Evolutionary conservation across 2,329 filamentous ascomycete species (phyloP).

Genomic region (Aspergillus candidus): DNA sequence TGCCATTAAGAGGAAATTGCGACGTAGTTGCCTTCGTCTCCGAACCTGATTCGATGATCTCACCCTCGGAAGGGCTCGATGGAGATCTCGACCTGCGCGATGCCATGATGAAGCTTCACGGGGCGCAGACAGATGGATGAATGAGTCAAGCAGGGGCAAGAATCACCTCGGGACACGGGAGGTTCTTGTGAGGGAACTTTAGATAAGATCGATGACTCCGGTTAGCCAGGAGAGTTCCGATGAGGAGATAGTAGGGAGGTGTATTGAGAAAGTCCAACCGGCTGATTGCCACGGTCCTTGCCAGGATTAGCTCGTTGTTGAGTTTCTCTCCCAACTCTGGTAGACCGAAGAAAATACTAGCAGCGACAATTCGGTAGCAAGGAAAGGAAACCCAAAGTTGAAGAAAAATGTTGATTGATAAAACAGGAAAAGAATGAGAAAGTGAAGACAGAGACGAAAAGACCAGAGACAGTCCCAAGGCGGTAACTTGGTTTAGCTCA

Average conservation of each 20-base stretch:
- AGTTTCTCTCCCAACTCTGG: background rate
- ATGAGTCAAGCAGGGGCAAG: background rate
- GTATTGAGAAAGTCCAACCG: slow-evolving; percentile 40
- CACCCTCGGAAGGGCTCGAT: slow-evolving; percentile 76
- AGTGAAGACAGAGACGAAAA: slow-evolving; percentile 4
- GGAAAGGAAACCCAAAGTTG: slow-evolving; percentile 4
- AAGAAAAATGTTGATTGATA: slow-evolving; percentile 1
- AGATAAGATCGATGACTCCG: slow-evolving; percentile 14
- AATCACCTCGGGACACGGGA: background rate
- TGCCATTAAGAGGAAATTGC: slow-evolving; percentile 68
- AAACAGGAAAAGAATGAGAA: slow-evolving; percentile 1
- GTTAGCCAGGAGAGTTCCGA: slow-evolving; percentile 34
- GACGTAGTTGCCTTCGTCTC: slow-evolving; percentile 78
- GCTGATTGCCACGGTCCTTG: slow-evolving; percentile 29
- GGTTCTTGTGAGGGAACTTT: slow-evolving; percentile 21
- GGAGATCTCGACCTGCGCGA: slow-evolving; percentile 45
- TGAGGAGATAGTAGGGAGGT: slow-evolving; percentile 19
- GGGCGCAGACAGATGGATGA: background rate
- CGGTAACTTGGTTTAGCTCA: slow-evolving; percentile 6
- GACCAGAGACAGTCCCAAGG: slow-evolving; percentile 1
- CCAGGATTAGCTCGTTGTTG: slow-evolving; percentile 13
- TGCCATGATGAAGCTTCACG: slow-evolving; percentile 34
- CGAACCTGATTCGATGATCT: slow-evolving; percentile 70
- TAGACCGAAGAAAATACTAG: background rate
- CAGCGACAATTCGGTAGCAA: background rate